Conservation (phyloP, 805 yeast species). For the Kodamaea lidongshanica region DNA sequence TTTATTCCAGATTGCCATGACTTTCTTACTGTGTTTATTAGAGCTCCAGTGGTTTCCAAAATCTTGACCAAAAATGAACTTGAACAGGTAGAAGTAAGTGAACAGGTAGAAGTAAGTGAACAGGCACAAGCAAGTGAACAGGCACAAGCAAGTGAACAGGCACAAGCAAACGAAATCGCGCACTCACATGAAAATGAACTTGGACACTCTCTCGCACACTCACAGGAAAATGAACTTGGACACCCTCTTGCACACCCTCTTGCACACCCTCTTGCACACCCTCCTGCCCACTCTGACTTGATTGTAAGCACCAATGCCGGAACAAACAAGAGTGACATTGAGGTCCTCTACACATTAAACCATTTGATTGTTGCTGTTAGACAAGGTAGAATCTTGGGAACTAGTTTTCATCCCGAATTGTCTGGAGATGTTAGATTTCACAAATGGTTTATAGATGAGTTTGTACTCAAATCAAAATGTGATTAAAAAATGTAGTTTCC, state of each 20-base stretch:
- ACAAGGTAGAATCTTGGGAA: conserved; percentile 62
- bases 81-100: conserved; percentile 4
- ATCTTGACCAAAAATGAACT: conserved; percentile 11
- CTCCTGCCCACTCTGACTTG: conserved; percentile 17
- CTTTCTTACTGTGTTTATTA: conserved; percentile 54
- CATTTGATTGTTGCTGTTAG: conserved; percentile 62
- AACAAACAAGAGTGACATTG: conserved; percentile 12
- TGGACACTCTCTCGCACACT: conserved; percentile 20
- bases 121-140: not conserved
- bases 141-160: not conserved
- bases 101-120: conserved; percentile 4
- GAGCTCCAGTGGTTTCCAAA: conserved; percentile 65
- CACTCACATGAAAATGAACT: no score
- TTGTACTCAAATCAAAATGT: no score
- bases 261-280: conserved; percentile 23
- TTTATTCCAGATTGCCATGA: conserved; percentile 36
- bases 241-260: conserved; percentile 23
- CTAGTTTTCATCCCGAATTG: conserved; percentile 78
- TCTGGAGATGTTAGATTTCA: conserved; percentile 52
- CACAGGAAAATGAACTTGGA: conserved; percentile 14
- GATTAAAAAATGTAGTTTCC: no score
- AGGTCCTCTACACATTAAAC: conserved; percentile 37
- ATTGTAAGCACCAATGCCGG: conserved; percentile 2
- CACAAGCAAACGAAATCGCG: conserved; percentile 8
- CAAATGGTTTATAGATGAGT: conserved; percentile 60